A percentile compares a stretch with the other conserved stretches of the same genome.
phyloP scores from a whole-genome alignment of 2,329 filamentous ascomycete species.

The Penicillium sp. region DNA sequence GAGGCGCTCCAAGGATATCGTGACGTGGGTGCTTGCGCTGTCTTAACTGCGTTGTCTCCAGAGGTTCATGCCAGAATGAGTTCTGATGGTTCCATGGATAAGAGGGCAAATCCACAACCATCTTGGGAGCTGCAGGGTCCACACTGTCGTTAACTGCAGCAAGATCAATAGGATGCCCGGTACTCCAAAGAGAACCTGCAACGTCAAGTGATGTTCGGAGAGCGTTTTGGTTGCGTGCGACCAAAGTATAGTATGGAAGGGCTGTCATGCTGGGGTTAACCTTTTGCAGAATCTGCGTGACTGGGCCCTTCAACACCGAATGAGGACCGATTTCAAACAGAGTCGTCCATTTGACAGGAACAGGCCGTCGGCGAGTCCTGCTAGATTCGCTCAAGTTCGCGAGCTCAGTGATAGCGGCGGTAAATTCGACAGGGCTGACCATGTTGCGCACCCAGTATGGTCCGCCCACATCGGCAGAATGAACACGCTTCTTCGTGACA shows the following conservation, averaged over 20 bases:
- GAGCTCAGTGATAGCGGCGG: constrained; percentile 26
- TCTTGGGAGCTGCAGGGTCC: constrained; percentile 11
- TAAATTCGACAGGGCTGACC: constrained; percentile 33
- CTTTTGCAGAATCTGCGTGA: constrained; percentile 29
- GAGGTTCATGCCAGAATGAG: constrained; percentile 47
- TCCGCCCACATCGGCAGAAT: constrained; percentile 23
- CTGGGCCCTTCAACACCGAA: constrained; percentile 34
- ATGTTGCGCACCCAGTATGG: constrained; percentile 36
- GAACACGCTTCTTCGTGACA: constrained; percentile 32
- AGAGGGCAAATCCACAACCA: constrained; percentile 42
- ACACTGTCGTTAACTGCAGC: constrained; percentile 19
- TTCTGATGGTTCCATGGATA: constrained; percentile 53
- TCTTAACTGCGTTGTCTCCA: constrained; percentile 30
- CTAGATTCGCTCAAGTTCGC: constrained; percentile 20
- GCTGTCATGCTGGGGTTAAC: constrained; percentile 17
- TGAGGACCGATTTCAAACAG: constrained; percentile 42
- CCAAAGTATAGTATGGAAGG: constrained; percentile 19
- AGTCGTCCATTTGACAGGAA: constrained; percentile 22
- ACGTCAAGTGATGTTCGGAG: constrained; percentile 18
- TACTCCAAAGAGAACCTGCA: constrained; percentile 26
- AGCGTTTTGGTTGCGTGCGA: constrained; percentile 22
- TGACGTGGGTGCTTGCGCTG: constrained; percentile 33
- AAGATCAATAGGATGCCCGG: constrained; percentile 21
- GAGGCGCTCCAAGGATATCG: constrained; percentile 35
- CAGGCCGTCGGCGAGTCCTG: constrained; percentile 23